Conservation (phyloP, 306 rosid genomes). For the Trifolium subterraneum region DNA sequence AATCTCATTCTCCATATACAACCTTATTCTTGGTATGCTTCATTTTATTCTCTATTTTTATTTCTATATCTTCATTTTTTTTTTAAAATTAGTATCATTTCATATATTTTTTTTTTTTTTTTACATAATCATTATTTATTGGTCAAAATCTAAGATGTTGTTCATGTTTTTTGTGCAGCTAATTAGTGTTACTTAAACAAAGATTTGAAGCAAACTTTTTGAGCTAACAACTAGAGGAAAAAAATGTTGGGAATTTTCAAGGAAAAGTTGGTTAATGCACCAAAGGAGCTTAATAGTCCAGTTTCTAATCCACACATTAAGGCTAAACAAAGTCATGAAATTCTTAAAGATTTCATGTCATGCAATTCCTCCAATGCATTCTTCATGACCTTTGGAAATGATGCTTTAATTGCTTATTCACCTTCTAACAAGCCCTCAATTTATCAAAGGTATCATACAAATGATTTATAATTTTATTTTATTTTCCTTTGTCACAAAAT, state of each 20-base stretch:
- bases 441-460: conserved; percentile 53
- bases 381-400: conserved; percentile 61
- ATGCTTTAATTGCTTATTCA: conserved; percentile 61
- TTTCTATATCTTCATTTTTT: neutral
- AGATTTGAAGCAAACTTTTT: no score
- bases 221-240: neutral
- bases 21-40: conserved; percentile 35
- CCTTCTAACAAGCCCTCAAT: conserved; percentile 45
- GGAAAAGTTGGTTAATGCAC: conserved; percentile 75
- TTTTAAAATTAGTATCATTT: neutral
- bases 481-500: no score
- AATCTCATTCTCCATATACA: conserved; percentile 28
- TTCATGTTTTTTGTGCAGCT: conserved; percentile 40
- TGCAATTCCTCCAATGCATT: conserved; percentile 54
- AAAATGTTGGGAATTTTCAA: conserved; percentile 88
- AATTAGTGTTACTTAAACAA: neutral
- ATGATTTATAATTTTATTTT: no score
- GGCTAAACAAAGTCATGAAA: conserved; percentile 61
- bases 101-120: no score
- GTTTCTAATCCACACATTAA: conserved; percentile 53
- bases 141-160: conserved; percentile 9
- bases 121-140: neutral
- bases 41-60: neutral
- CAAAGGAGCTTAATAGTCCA: conserved; percentile 89
- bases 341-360: conserved; percentile 61